Base-by-base conservation (phyloP, 257 asterid genomes). In the Lavandula angustifolia region DNA sequence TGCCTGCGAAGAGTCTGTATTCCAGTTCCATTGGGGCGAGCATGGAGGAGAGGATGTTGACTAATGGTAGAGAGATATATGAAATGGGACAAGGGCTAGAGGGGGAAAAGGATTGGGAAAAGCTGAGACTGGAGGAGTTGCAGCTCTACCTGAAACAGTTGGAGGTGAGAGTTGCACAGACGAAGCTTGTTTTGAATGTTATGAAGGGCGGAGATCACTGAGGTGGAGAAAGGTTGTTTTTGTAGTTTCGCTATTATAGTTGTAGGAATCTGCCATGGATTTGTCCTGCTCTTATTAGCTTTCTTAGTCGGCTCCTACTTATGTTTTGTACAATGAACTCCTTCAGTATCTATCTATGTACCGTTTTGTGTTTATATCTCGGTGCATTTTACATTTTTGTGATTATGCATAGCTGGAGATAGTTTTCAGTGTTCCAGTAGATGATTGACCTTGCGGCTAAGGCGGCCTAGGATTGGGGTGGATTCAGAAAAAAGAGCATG, bases 21-120 rank as follows among this genome's bases (percentile, higher is more conserved):
- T n/a, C n/a, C n/a, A n/a, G n/a, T n/a, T n/a, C n/a, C n/a, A n/a
- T n/a, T n/a, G 75, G 79, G 18, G 18, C 1, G 48, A 13, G 37
- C 14, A 41, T 59, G 49, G 86, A 73, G 51, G 85, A 75, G 46
- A 72, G 78, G 84, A 62, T 84, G 62, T 16, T 71, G 34, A 64
- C 43, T 56, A 9, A 35, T 9, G 84, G 88, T 9, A 50, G 17
- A 6, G 73, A 62, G 60, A 0, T 69, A 33, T 67, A 80, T 52
- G 80, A 64, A 47, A 49, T 34, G 9, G 84, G 70, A n/a, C 67
- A 63, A 56, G 64, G 54, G 27, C n/a, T 40, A 4, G 85, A 79
- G 42, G 69, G 80, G 54, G 73, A 71, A 43, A 61, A 78, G 4
- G 66, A 79, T 35, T 79, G 84, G 86, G 77, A 17, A 54, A 54